Evolutionary conservation across 2,329 filamentous ascomycete species (phyloP), one percentile per base, ranked within the genome.

Genomic region (Exophiala lecanii-corni): DNA sequence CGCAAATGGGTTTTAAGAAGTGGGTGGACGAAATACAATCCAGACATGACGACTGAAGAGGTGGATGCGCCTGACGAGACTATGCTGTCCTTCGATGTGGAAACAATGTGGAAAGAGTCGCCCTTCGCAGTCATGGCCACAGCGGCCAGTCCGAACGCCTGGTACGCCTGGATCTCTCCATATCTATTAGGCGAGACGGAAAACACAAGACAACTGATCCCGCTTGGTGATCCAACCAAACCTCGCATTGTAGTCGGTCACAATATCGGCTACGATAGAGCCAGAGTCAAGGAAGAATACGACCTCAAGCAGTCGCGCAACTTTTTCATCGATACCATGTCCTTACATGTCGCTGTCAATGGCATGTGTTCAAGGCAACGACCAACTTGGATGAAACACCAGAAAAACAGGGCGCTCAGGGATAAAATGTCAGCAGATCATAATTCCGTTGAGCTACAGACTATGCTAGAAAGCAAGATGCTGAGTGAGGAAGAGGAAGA

Each of bases 341-440:
- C 91, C 2, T 71, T 98, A 15, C 92, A 98, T 62, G 91, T 95
- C 5, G 94, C 94, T 2, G 91, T 95, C 17, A 98, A 98, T 61
- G 92, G 92, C 50, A 98, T 98, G 92, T 98, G 92, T 65, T 97
- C 92, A 16, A 83, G 86, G 53, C 92, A 98, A 64, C 79, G 92
- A 37, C 92, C 94, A 6, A 95, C 87, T 0, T 98, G 92, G 92
- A 89, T 96, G 82, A 94, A 87, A 63, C 87, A 95, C 64, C 86
- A 88, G 61, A 98, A 98, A 68, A 88, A 84, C 53, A 77, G 84
- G 45, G 91, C 97, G 59, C 59, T 91, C 34, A 75, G 87, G 37
- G 89, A 96, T 49, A 85, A 83, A 58, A 81, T 91, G 36, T 78
- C 85, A 4, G 81, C 74, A 36, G 77, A 87, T 41, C 83, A 81